Conservation (phyloP, 176 grass and related monocot species). For the Leersia perrieri region DNA sequence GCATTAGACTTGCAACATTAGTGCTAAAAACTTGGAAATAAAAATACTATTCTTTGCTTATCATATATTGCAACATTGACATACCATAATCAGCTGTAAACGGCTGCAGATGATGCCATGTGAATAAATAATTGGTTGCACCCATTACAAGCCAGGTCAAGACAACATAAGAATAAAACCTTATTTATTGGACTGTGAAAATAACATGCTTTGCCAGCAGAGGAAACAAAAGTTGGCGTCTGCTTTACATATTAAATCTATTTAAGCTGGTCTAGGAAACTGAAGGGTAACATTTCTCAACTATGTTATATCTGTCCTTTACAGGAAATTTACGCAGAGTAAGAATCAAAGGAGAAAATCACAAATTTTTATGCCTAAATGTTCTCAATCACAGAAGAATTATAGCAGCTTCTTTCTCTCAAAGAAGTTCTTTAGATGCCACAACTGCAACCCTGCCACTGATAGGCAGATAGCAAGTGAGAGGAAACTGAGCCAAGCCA, state of each 20-base stretch:
- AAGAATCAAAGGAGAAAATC: background rate
- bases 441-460: constrained; percentile 68
- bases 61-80: background rate
- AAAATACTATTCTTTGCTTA: background rate
- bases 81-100: background rate
- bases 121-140: background rate
- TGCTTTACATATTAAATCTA: constrained; percentile 2
- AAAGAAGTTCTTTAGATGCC: constrained; percentile 83
- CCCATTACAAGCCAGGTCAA: background rate
- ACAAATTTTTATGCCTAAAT: background rate
- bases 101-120: background rate
- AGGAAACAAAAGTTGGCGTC: background rate
- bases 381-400: background rate
- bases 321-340: background rate
- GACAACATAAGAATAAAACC: background rate
- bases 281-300: background rate
- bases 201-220: background rate
- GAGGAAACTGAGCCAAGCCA: constrained; percentile 70
- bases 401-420: constrained; percentile 77
- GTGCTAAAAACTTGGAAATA: background rate
- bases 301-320: background rate
- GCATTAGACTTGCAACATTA: background rate
- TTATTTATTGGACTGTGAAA: background rate
- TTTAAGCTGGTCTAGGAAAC: background rate
- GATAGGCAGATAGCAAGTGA: constrained; percentile 67